These are phyloP conservation scores for Clavaria fumosa DNA, from an alignment of 768 basidiomycete species.

Conservation along the genomic window DNA sequence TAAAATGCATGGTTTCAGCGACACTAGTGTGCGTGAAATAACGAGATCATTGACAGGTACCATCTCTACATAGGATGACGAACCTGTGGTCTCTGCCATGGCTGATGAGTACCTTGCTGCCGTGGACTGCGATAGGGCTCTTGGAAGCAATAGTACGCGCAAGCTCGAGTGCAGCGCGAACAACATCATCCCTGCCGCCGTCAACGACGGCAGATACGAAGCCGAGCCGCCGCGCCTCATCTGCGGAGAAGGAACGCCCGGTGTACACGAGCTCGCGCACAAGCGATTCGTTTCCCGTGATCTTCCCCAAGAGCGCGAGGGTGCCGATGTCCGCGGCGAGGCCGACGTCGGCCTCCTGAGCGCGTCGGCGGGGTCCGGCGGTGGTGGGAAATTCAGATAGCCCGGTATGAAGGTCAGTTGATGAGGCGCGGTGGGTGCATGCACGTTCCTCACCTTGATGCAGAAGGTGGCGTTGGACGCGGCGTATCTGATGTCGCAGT, in stretches of 20 bases:
- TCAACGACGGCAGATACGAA: constrained; percentile 57
- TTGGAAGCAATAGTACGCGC: constrained; percentile 55
- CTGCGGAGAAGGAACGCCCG: constrained; percentile 48
- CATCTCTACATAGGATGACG: constrained; percentile 11
- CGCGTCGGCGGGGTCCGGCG: no score
- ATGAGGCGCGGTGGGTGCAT: no score
- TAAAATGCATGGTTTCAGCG: constrained; percentile 28
- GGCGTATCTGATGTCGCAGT: constrained; percentile 71
- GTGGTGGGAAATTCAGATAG: constrained; percentile 26
- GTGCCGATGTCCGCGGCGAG: constrained; percentile 83
- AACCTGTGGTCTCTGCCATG: constrained; percentile 73
- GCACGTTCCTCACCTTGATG: constrained; percentile 42
- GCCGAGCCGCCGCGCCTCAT: constrained; percentile 54
- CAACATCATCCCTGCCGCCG: constrained; percentile 52
- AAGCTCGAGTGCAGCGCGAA: constrained; percentile 46
- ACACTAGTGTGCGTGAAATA: constrained; percentile 18
- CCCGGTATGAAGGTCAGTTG: constrained; percentile 35
- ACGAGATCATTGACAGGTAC: not conserved
- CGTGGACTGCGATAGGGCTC: constrained; percentile 62
- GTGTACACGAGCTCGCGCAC: constrained; percentile 67
- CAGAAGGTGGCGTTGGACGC: constrained; percentile 46
- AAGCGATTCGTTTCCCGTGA: constrained; percentile 59
- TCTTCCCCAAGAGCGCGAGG: constrained; percentile 66
- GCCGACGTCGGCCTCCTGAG: constrained; percentile 74
- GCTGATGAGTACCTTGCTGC: constrained; percentile 63